A percentile compares a stretch with the other conserved stretches of the same genome.
Evolutionary conservation across 2,329 filamentous ascomycete species (phyloP).

Genomic region (Diplodia intermedia): DNA sequence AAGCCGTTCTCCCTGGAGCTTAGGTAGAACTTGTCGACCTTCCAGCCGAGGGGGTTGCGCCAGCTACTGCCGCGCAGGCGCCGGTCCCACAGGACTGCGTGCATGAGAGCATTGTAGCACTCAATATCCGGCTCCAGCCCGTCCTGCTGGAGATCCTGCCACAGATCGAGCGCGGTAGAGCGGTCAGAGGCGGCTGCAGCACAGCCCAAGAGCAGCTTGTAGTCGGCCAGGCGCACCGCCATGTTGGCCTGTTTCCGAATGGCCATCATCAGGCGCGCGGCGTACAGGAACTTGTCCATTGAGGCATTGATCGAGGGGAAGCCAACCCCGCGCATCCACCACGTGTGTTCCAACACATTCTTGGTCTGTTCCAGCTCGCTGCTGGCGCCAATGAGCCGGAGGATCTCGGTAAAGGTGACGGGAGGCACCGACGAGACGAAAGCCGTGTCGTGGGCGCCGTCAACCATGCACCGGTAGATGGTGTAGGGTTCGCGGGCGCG

Average conservation of each 20-base stretch:
- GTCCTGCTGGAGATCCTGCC: constrained; percentile 53
- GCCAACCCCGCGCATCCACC: constrained; percentile 56
- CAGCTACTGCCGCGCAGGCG: background rate
- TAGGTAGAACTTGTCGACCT: background rate
- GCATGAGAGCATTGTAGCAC: constrained; percentile 64
- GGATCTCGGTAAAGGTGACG: constrained; percentile 67
- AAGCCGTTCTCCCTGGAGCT: background rate
- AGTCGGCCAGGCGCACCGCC: constrained; percentile 55
- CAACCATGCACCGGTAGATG: constrained; percentile 35
- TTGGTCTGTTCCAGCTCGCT: constrained; percentile 52
- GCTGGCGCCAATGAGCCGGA: constrained; percentile 67
- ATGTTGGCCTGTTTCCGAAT: constrained; percentile 48
- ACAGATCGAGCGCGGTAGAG: constrained; percentile 54
- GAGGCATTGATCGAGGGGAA: constrained; percentile 37
- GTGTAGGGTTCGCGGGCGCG: constrained; percentile 22
- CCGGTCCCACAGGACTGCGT: constrained; percentile 54
- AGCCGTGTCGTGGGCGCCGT: constrained; percentile 36
- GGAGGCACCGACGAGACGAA: constrained; percentile 55
- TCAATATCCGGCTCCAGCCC: constrained; percentile 53
- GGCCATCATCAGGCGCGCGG: constrained; percentile 49
- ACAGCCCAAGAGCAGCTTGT: constrained; percentile 60
- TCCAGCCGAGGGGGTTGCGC: constrained; percentile 6
- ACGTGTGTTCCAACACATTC: constrained; percentile 41
- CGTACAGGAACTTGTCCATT: constrained; percentile 44
- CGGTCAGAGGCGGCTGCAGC: constrained; percentile 57